phyloP scores from a whole-genome alignment of 164 flowering plant genomes.

The Echeveria elegans region DNA sequence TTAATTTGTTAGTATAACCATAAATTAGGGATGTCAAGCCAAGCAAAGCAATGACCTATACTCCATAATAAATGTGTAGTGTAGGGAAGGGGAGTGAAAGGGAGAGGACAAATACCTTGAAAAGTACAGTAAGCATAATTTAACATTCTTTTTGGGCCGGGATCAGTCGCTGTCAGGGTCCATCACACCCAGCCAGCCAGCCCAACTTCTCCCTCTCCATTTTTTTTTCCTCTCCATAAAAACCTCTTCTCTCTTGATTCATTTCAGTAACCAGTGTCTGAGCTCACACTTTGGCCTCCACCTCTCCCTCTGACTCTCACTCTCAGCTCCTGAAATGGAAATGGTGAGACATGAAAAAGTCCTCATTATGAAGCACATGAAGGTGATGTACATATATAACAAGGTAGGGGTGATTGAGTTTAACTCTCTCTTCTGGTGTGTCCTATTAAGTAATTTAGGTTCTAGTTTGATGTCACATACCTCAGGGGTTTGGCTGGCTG shows the following conservation, averaged over 20 bases:
- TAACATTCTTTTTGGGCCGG: slow-evolving; percentile 5
- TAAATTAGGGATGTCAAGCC: background rate
- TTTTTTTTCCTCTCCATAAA: background rate
- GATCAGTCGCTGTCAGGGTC: background rate
- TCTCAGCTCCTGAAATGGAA: background rate
- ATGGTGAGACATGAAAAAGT: background rate
- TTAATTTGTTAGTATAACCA: too few relatives aligned
- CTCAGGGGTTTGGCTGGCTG: background rate
- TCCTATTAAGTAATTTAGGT: background rate
- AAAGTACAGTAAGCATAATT: background rate
- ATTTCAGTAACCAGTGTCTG: too few relatives aligned
- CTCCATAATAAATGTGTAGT: background rate
- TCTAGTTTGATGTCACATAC: background rate
- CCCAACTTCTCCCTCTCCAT: background rate
- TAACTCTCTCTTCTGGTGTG: background rate
- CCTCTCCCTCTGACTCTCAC: background rate
- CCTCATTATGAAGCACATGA: background rate
- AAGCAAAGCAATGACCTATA: background rate
- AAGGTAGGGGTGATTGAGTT: background rate
- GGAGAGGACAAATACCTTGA: background rate
- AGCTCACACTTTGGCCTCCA: background rate
- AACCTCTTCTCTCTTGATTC: background rate
- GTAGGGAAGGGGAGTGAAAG: too few relatives aligned
- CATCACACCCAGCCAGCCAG: background rate
- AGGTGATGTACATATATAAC: background rate